Evolutionary conservation across 2,329 filamentous ascomycete species (phyloP).

Genomic region (Polytolypa hystricis): DNA sequence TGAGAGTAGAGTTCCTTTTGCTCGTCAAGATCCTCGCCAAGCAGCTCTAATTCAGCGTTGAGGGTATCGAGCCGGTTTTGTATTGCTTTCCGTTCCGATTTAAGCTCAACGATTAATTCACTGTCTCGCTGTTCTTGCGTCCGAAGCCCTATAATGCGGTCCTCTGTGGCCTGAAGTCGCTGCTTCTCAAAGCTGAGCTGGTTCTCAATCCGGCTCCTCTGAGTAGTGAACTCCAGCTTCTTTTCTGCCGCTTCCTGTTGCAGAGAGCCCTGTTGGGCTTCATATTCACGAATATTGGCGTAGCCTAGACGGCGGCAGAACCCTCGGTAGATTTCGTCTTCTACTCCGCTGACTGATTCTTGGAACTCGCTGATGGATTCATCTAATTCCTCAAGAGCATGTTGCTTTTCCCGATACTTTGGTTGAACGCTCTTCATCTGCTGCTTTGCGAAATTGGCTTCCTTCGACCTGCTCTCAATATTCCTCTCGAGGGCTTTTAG

Average conservation of each 20-base stretch:
- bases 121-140: conserved; percentile 55
- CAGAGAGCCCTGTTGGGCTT: conserved; percentile 81
- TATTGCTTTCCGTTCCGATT: conserved; percentile 61
- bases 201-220: conserved; percentile 53
- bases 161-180: conserved; percentile 57
- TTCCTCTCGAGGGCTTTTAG: conserved; percentile 70
- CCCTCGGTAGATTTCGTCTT: conserved; percentile 73
- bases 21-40: conserved; percentile 61
- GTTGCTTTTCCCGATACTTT: conserved; percentile 62
- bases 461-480: conserved; percentile 69
- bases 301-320: conserved; percentile 88
- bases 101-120: conserved; percentile 57
- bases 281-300: conserved; percentile 80
- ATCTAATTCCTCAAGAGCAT: conserved; percentile 54
- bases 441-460: conserved; percentile 60
- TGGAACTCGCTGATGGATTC: conserved; percentile 45
- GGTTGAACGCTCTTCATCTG: conserved; percentile 67
- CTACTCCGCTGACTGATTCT: conserved; percentile 62
- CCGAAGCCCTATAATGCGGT: conserved; percentile 59
- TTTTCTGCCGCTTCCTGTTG: conserved; percentile 85
- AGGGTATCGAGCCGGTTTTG: conserved; percentile 61
- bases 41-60: conserved; percentile 62
- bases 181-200: conserved; percentile 56
- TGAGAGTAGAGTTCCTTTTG: conserved; percentile 56
- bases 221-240: conserved; percentile 74